These are phyloP conservation scores for Colletotrichum horii DNA, from an alignment of 2,329 filamentous ascomycete genomes.

Conservation along the genomic window DNA sequence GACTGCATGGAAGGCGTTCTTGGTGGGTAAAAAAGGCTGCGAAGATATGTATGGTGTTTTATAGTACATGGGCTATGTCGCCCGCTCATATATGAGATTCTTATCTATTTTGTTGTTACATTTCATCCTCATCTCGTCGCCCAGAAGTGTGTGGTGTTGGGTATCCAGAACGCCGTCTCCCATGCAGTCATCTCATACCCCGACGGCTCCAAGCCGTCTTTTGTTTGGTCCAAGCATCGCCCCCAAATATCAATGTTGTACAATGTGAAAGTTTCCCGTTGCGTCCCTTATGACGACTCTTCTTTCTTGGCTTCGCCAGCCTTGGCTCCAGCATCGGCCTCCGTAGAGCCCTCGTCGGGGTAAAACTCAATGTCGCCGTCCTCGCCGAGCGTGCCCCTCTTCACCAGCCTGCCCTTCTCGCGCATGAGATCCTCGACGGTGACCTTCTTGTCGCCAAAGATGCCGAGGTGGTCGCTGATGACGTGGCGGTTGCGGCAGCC, in stretches of 20 bases:
- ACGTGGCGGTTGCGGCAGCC: constrained; percentile 86
- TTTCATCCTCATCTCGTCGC: not conserved
- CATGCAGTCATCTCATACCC: constrained; percentile 13
- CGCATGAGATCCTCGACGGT: constrained; percentile 80
- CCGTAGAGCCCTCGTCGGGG: constrained; percentile 65
- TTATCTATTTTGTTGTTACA: constrained; percentile 11
- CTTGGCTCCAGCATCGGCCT: not conserved
- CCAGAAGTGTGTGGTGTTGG: not conserved
- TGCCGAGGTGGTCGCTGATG: constrained; percentile 85
- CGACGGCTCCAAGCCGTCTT: not conserved
- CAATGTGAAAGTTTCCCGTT: not conserved
- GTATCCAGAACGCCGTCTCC: constrained; percentile 12
- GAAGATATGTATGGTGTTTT: constrained; percentile 2
- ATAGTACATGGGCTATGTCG: constrained; percentile 15
- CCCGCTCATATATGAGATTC: constrained; percentile 14
- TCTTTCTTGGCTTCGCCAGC: not conserved
- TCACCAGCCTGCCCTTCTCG: constrained; percentile 76
- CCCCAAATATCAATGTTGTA: not conserved
- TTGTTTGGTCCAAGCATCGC: not conserved
- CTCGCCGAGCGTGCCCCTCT: constrained; percentile 72
- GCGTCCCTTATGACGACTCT: not conserved
- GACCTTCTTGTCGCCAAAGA: constrained; percentile 74
- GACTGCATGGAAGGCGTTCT: constrained; percentile 21
- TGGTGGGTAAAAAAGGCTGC: not conserved
- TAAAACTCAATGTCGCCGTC: constrained; percentile 94